Evolutionary conservation across 176 grass and related monocot genomes (phyloP), one percentile per base, ranked within the genome.

Genomic region (Eragrostis nindensis): DNA sequence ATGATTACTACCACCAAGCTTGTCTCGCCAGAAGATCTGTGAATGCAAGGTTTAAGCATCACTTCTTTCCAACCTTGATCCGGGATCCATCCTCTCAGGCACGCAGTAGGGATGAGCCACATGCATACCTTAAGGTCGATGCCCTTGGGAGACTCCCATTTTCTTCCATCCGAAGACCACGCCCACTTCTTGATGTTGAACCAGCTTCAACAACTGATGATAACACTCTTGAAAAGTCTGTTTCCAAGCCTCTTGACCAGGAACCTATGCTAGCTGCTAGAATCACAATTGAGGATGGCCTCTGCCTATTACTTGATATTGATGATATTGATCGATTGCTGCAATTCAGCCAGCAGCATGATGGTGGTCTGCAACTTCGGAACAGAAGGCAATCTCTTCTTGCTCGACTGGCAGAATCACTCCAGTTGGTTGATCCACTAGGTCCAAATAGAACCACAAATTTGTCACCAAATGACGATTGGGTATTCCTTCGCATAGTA

Each of bases 1-100:
- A 97, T 80, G 94, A 97, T 80, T 93, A 97, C 54, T 97, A 93
- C 82, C 91, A 97, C 50, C 94, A 93, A 79, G 94, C 94, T 87
- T 89, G 89, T 78, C 66, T 93, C 43, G 89, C 83, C 54, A 97
- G 79, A 81, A 97, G 85, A 87, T 87, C 88, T 57, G 83, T 73
- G 18, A 86, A 81, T 62, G 83, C 74, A 82, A 86, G 42, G 71
- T 62, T 85, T 55, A 91, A 84, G 69, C 88, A 87, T 70, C 88
- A 80, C 81, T 97, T 97, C 74, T 97, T 49, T 50, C 94, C 94
- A 78, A 93, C 75, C 77, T 73, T 82, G 45, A 93, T 91, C 32
- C 80, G 82, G 52, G 91, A 93, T 71, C 74, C 83, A 64, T 82
- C 91, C 48, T 84, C 84, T 54, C 82, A 59, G 60, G 68, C 83